Conservation (phyloP, 1,139 yeast genomes). For the Meyerozyma elateridarum region DNA sequence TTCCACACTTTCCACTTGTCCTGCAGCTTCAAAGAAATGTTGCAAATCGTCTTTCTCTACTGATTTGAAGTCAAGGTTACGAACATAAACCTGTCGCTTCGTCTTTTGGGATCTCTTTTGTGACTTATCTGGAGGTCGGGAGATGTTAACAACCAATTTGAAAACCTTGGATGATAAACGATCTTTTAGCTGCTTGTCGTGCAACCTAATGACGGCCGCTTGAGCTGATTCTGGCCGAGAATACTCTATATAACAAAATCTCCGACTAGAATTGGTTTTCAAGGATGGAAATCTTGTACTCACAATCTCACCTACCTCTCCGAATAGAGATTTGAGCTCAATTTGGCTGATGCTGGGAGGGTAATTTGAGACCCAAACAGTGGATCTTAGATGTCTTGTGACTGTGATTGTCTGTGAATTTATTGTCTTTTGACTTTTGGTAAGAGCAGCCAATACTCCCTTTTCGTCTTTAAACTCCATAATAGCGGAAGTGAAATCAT, state of each 20-base stretch:
- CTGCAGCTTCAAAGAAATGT: conserved; percentile 23
- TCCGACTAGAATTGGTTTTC: conserved; percentile 45
- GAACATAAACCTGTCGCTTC: conserved; percentile 51
- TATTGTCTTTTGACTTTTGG: conserved; percentile 50
- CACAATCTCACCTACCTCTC: conserved; percentile 40
- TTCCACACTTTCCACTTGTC: conserved; percentile 43
- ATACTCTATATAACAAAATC: conserved; percentile 77
- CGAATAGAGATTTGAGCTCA: conserved; percentile 40
- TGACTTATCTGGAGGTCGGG: conserved; percentile 40
- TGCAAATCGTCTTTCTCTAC: conserved; percentile 24
- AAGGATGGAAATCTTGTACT: conserved; percentile 68
- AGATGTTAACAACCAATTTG: conserved; percentile 51
- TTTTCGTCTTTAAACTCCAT: conserved; percentile 51
- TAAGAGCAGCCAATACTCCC: conserved; percentile 56
- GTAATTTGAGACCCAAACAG: conserved; percentile 68
- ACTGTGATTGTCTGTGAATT: conserved; percentile 44
- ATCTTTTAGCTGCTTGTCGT: conserved; percentile 30
- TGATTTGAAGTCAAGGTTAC: conserved; percentile 42
- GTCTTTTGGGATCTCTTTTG: conserved; percentile 27
- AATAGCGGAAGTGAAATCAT: conserved; percentile 28
- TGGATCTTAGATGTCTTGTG: conserved; percentile 37
- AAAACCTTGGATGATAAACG: conserved; percentile 18
- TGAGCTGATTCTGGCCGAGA: conserved; percentile 41
- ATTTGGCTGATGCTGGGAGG: conserved; percentile 52
- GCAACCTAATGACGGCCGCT: conserved; percentile 39